phyloP scores from a whole-genome alignment of 73 alveolate genomes.

The Blepharisma stoltei region DNA sequence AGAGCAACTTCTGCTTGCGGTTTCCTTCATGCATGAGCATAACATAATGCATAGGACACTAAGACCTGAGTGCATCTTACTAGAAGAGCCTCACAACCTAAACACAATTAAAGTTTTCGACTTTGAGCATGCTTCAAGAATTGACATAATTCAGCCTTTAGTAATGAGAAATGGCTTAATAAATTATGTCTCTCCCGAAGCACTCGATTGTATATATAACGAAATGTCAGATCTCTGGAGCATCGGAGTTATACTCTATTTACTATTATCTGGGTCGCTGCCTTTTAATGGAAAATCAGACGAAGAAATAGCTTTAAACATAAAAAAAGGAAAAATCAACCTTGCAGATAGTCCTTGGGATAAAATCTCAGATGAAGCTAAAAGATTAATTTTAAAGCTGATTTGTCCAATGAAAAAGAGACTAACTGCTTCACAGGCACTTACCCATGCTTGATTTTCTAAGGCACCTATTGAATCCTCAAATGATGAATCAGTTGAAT shows the following conservation, averaged over 20 bases:
- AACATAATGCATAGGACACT: constrained; percentile 17
- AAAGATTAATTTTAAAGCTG: background rate
- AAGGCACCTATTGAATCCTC: constrained; percentile 21
- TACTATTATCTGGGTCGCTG: constrained; percentile 5
- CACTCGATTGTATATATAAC: background rate
- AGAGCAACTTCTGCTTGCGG: background rate
- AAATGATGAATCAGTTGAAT: constrained; percentile 9
- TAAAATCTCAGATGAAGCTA: constrained; percentile 9
- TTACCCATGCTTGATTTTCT: constrained; percentile 54
- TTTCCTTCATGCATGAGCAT: background rate
- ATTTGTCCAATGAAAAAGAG: constrained; percentile 39
- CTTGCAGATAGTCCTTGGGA: background rate
- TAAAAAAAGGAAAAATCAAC: background rate
- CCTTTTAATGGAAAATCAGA: constrained; percentile 12
- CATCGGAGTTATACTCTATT: constrained; percentile 20
- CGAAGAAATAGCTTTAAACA: background rate
- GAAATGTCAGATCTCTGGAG: constrained; percentile 19
- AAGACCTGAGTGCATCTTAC: constrained; percentile 16
- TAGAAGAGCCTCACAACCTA: background rate
- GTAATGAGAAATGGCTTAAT: constrained; percentile 14
- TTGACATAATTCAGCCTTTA: background rate
- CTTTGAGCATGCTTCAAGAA: constrained; percentile 31
- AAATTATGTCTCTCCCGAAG: constrained; percentile 23
- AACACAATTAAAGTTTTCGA: background rate
- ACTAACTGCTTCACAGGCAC: constrained; percentile 49